Evolutionary conservation across 768 basidiomycete genomes (phyloP).

Genomic region (Hebeloma cylindrosporum): DNA sequence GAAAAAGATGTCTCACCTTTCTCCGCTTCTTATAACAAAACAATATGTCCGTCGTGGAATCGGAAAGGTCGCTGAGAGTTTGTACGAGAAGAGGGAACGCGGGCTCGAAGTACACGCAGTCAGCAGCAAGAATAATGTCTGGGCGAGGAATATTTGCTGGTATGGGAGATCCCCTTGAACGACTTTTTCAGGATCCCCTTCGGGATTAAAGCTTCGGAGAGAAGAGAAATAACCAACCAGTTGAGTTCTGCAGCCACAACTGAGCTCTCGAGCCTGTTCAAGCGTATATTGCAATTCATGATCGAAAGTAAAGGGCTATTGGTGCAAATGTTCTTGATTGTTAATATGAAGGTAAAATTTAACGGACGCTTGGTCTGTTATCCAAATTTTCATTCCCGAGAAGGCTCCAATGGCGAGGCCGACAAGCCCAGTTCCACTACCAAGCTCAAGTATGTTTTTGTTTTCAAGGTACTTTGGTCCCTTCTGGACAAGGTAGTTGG

Average conservation of each 20-base stretch:
- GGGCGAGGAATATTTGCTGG: constrained; percentile 48
- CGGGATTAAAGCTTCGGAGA: neutral
- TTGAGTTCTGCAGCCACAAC: constrained; percentile 73
- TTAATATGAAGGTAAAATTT: constrained; percentile 13
- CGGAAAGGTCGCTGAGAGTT: constrained; percentile 68
- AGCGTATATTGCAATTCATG: constrained; percentile 70
- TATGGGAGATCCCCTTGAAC: constrained; percentile 62
- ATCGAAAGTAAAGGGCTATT: constrained; percentile 71
- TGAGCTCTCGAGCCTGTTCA: constrained; percentile 57
- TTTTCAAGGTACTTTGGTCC: constrained; percentile 49
- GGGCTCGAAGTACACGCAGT: constrained; percentile 96
- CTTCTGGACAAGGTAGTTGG: constrained; percentile 67
- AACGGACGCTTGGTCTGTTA: constrained; percentile 91
- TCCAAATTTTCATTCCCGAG: constrained; percentile 60
- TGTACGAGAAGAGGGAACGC: constrained; percentile 85
- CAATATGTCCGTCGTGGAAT: constrained; percentile 61
- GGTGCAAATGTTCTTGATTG: constrained; percentile 12
- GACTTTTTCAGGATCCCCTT: neutral
- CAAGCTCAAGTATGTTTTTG: constrained; percentile 75
- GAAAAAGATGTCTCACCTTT: constrained; percentile 50
- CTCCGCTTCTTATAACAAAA: constrained; percentile 95
- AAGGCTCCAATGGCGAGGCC: constrained; percentile 78
- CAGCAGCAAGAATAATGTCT: constrained; percentile 83
- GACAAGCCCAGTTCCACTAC: constrained; percentile 92
- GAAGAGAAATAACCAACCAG: constrained; percentile 54